phyloP scores from a whole-genome alignment of 257 asterid genomes.

The Solanum virginianum region DNA sequence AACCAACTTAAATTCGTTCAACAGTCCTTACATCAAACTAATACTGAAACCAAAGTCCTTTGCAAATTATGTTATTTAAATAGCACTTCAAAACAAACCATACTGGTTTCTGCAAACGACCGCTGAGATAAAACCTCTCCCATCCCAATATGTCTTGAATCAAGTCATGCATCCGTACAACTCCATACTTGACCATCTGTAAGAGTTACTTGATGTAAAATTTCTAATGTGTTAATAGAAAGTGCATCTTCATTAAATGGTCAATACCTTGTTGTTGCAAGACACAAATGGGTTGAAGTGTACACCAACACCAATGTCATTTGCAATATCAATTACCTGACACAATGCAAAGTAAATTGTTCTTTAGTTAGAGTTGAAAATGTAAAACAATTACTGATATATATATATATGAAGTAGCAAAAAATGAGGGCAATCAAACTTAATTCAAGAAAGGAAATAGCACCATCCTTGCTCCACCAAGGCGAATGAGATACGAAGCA shows the following conservation, averaged over 20 bases:
- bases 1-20: neutral
- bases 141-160: constrained; percentile 52
- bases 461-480: constrained; percentile 83
- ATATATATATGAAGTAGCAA: neutral
- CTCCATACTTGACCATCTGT: constrained; percentile 73
- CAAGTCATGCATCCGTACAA: constrained; percentile 62
- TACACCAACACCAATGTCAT: constrained; percentile 59
- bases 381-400: neutral
- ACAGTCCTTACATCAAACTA: neutral
- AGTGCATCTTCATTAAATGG: neutral
- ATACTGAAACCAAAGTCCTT: neutral
- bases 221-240: neutral
- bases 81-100: neutral
- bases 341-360: neutral
- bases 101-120: constrained; percentile 92
- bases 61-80: neutral
- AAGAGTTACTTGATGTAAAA: constrained; percentile 7
- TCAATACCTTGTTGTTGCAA: constrained; percentile 39
- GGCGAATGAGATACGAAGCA: constrained; percentile 68
- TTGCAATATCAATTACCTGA: constrained; percentile 60
- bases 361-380: neutral
- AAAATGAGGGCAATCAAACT: neutral
- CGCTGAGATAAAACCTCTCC: constrained; percentile 75
- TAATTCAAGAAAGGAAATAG: constrained; percentile 6
- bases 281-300: constrained; percentile 85